Evolutionary conservation across 768 basidiomycete species (phyloP), one percentile per base, ranked within the genome.

Genomic region (Leccinum ochraceum): DNA sequence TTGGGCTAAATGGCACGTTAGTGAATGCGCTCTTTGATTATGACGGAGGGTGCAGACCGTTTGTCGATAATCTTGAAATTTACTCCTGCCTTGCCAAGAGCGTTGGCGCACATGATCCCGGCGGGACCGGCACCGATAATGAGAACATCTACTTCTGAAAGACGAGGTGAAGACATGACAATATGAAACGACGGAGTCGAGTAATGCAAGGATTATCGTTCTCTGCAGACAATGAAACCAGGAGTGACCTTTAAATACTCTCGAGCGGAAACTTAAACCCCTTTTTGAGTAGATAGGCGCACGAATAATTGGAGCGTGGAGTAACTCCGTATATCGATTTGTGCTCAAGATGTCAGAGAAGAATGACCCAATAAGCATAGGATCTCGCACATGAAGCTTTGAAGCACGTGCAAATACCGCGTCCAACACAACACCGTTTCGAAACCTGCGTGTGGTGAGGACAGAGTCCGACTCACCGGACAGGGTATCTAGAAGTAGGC

Each of bases 51-150:
- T 17, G 49, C 63, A 4, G 55, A 78, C 77, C 78, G 69, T 63
- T 79, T 74, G 60, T 81, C 80, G 13, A 81, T 61, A 20, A 81
- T 71, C 39, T 71, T 69, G 32, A 81, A 71, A 37, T 72, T 73
- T 26, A 80, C 72, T 6, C 70, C 68, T 4, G 74, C 77, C 26
- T 65, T 66, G 8, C 73, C 76, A 20, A 80, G 67, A 20, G 72
- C 78, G n/a, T 78, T 75, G 16, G 79, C 79, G 51, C 72, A 76
- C 78, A 80, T 76, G 37, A 80, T 64, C 53, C 79, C 79, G 20
- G 79, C 71, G 3, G 79, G 78, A 11, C 78, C 78, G 13, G 78
- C 79, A 44, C 78, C 79, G n/a, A 79, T 75, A 55, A 79, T 67
- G 49, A 79, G 71, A 36, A 79, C 76, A 58, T 79, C 79, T 30